Evolutionary conservation across 2,329 filamentous ascomycete species (phyloP).

Genomic region (Seiridium unicorne): DNA sequence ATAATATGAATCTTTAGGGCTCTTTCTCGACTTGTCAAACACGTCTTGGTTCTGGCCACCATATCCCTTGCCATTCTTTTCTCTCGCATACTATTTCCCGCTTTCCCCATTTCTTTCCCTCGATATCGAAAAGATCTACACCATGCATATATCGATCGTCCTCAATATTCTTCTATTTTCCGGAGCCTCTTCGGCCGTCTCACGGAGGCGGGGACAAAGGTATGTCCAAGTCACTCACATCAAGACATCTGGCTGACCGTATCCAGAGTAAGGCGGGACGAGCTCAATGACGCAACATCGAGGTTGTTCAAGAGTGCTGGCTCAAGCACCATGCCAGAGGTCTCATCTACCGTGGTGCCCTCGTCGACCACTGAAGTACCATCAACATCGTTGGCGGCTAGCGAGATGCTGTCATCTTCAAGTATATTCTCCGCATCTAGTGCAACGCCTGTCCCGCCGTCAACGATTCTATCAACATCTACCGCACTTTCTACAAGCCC

Average conservation of each 20-base stretch:
- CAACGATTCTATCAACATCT: neutral
- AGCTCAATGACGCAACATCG: conserved; percentile 11
- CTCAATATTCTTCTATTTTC: conserved; percentile 26
- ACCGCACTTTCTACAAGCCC: neutral
- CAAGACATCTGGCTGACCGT: conserved; percentile 14
- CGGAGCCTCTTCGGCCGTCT: conserved; percentile 28
- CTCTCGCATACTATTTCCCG: neutral
- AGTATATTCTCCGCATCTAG: neutral
- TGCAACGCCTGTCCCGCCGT: neutral
- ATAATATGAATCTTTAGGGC: conserved; percentile 11
- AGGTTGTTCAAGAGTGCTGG: conserved; percentile 14
- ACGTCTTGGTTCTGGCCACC: neutral
- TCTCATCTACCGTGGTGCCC: neutral
- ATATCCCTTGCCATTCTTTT: neutral
- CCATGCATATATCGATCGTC: conserved; percentile 26
- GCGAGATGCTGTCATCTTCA: neutral
- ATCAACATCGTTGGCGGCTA: too few relatives aligned
- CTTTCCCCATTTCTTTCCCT: neutral
- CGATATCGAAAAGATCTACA: conserved; percentile 8
- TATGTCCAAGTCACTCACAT: conserved; percentile 14
- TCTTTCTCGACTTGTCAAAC: neutral
- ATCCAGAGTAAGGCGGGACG: conserved; percentile 19
- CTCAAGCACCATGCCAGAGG: conserved; percentile 11
- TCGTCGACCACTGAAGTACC: too few relatives aligned
- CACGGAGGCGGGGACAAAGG: conserved; percentile 25